Evolutionary conservation across 2,329 filamentous ascomycete species (phyloP), one percentile per base, ranked within the genome.

Genomic region (Stagonosporopsis chrysanthemi): DNA sequence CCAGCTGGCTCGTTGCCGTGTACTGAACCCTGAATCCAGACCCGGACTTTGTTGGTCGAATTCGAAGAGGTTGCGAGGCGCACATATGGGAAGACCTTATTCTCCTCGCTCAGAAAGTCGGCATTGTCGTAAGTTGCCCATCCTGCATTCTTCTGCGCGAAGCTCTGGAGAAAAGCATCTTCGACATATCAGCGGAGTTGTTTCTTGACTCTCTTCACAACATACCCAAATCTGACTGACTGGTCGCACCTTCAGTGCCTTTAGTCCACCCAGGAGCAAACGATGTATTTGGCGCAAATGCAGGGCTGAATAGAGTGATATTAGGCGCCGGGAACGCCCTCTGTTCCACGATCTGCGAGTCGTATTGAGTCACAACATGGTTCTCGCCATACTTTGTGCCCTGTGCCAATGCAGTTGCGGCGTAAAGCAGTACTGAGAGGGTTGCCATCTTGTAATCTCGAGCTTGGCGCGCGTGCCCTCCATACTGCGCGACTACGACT

Each of bases 1-100:
- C 73, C 75, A 8, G 71, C 75, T 6, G 75, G 74, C 53, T 77
- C 75, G 46, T 77, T 75, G 4, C 75, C 75, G 35, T 77, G 75
- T 1, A 75, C 69, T 12, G 62, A 70, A 7, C 69, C 74, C 51
- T 78, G 75, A 4, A 78, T 67, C 69, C 73, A 78, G 14, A 78
- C 68, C 22, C 68, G 63, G 11, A 77, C 39, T 48, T 77, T 77
- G n/a, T 52, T 52, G 1, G 63, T 52, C 9, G 50, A 24, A 24
- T 65, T 64, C 22, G 54, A 47, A 15, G 62, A 58, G 26, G 38
- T 67, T 2, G 67, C 68, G 4, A 74, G 69, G 40, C 63, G 67
- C 40, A 73, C 61, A 35, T 75, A 75, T 1, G 71, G 70, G 49
- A 76, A 72, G 6, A 62, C 54, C 6, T 67, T 64, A 23, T 70